phyloP scores from a whole-genome alignment of 2,329 filamentous ascomycete genomes.

The Dothideomycetidae sp. region DNA sequence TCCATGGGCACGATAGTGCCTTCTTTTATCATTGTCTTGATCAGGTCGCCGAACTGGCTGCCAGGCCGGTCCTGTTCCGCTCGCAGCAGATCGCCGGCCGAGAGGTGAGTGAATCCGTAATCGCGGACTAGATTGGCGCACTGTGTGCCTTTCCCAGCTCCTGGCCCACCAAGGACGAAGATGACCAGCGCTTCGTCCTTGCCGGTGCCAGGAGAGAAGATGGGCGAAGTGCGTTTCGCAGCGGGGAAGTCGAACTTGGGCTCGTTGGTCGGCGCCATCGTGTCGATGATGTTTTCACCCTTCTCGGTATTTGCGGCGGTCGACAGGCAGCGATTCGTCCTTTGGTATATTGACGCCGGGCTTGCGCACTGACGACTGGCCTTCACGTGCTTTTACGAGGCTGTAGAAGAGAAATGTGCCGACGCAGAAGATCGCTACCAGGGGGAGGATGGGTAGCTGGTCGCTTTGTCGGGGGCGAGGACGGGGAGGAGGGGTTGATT shows the following conservation, averaged over 20 bases:
- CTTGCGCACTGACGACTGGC: slow-evolving; percentile 20
- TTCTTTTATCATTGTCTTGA: slow-evolving; percentile 85
- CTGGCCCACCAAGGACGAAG: slow-evolving; percentile 91
- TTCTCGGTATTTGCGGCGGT: slow-evolving; percentile 10
- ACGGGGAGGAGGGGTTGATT: slow-evolving; percentile 8
- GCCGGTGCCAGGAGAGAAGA: slow-evolving; percentile 47
- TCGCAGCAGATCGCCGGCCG: slow-evolving; percentile 81
- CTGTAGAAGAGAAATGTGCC: slow-evolving; percentile 34
- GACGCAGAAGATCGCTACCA: slow-evolving; percentile 32
- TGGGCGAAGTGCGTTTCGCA: slow-evolving; percentile 46
- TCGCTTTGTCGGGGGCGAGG: slow-evolving; percentile 12
- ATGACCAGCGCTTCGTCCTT: slow-evolving; percentile 66
- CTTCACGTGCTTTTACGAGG: slow-evolving; percentile 32
- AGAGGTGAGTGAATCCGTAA: slow-evolving; percentile 86
- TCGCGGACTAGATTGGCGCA: slow-evolving; percentile 75
- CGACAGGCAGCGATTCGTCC: neutral
- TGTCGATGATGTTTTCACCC: slow-evolving; percentile 13
- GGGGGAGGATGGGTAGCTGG: slow-evolving; percentile 32
- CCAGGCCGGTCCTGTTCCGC: slow-evolving; percentile 82
- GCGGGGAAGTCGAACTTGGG: slow-evolving; percentile 28
- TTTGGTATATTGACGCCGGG: slow-evolving; percentile 12
- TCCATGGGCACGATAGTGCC: slow-evolving; percentile 98
- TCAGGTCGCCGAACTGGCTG: slow-evolving; percentile 81
- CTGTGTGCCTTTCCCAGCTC: slow-evolving; percentile 92
- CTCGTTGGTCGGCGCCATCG: slow-evolving; percentile 16